These are phyloP conservation scores for Cyberlindnera mycetangii DNA, from an alignment of 805 yeast species.

Conservation along the genomic window DNA sequence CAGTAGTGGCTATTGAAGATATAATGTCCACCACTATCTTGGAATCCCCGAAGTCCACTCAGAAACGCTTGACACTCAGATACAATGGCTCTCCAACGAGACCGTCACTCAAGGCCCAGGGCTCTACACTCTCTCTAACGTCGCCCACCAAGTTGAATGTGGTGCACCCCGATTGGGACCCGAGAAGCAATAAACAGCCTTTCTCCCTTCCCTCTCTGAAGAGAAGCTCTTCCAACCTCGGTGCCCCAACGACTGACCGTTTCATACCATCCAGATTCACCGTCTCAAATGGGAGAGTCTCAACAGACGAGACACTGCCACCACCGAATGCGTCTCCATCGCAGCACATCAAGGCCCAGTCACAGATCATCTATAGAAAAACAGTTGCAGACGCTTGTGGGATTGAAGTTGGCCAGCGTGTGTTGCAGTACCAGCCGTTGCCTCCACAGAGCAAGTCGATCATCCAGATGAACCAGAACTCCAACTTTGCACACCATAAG, in stretches of 20 bases:
- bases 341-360: constrained; percentile 41
- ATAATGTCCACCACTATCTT: constrained; percentile 15
- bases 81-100: constrained; percentile 19
- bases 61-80: constrained; percentile 12
- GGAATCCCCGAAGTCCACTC: constrained; percentile 22
- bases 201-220: constrained; percentile 21
- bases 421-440: constrained; percentile 80
- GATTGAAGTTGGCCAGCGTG: constrained; percentile 73
- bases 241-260: constrained; percentile 44
- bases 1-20: constrained; percentile 12
- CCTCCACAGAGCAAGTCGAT: constrained; percentile 55
- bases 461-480: constrained; percentile 24
- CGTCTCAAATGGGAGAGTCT: constrained; percentile 44
- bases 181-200: constrained; percentile 7
- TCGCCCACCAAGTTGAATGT: constrained; percentile 48
- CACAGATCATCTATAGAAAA: constrained; percentile 54
- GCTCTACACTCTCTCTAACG: constrained; percentile 37
- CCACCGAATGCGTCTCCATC: constrained; percentile 47
- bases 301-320: constrained; percentile 37
- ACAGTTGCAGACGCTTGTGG: constrained; percentile 97
- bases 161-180: constrained; percentile 37
- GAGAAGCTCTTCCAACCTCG: constrained; percentile 23
- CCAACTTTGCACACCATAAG: constrained; percentile 28
- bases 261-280: constrained; percentile 59
- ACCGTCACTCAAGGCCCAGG: constrained; percentile 20